Percentiles rank a stretch among this genome's conserved stretches.
Conservation (phyloP, 2,329 filamentous ascomycete species). For the Magnaporthiopsis incrustans region DNA sequence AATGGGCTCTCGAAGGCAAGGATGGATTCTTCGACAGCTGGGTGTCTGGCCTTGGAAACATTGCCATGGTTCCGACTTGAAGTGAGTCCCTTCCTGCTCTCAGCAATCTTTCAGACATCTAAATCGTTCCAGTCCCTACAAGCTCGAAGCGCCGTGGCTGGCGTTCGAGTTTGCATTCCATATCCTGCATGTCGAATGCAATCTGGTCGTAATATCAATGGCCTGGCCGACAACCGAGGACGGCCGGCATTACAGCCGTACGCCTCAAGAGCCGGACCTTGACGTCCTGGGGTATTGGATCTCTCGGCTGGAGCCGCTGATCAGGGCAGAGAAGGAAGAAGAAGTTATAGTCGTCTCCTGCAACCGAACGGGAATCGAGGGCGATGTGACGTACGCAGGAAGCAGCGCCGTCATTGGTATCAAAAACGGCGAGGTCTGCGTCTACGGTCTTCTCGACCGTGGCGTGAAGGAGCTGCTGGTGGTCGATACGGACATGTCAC, state of each 20-base stretch:
- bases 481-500: conserved; percentile 48
- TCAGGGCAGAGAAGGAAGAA: conserved; percentile 38
- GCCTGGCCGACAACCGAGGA: conserved; percentile 63
- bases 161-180: conserved; percentile 46
- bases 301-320: conserved; percentile 59
- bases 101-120: background rate
- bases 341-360: conserved; percentile 65
- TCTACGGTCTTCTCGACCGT: conserved; percentile 64
- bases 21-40: conserved; percentile 39
- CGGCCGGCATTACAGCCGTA: conserved; percentile 34
- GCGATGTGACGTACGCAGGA: conserved; percentile 60
- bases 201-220: conserved; percentile 65
- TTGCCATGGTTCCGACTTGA: conserved; percentile 57
- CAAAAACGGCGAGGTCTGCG: conserved; percentile 52
- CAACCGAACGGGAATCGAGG: conserved; percentile 63
- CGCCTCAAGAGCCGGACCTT: conserved; percentile 55
- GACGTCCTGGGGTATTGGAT: conserved; percentile 72
- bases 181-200: conserved; percentile 45
- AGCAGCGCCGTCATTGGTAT: conserved; percentile 66
- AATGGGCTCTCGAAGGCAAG: conserved; percentile 49
- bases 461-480: conserved; percentile 60
- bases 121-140: conserved; percentile 32
- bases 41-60: conserved; percentile 40
- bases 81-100: conserved; percentile 31
- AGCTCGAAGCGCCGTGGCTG: conserved; percentile 42